Evolutionary conservation across 164 flowering plant genomes (phyloP).

Genomic region (Liquidambar formosana): DNA sequence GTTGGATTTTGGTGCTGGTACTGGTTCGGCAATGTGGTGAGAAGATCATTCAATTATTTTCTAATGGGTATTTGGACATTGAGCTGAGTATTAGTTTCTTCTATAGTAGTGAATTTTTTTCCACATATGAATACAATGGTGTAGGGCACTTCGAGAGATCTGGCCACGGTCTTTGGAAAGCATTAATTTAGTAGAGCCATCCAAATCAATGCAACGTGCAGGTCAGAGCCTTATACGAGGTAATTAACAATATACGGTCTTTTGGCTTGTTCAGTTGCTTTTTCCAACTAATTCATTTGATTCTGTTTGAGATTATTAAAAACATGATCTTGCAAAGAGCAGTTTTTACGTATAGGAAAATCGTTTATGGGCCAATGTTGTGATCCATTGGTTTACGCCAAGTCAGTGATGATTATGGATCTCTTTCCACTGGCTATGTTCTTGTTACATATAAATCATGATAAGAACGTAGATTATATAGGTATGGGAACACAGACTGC

Average conservation of each 20-base stretch:
- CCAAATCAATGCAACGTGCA: conserved; percentile 93
- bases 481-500: too few species aligned
- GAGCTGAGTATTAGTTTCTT: not conserved
- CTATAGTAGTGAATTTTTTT: not conserved
- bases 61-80: not conserved
- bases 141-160: conserved; percentile 85
- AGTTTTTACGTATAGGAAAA: not conserved
- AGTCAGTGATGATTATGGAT: too few species aligned
- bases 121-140: conserved; percentile 8
- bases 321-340: not conserved
- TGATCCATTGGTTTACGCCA: too few species aligned
- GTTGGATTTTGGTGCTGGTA: conserved; percentile 97
- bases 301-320: not conserved
- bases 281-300: not conserved
- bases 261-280: not conserved
- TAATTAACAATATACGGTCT: conserved; percentile 11
- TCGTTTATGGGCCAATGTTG: not conserved
- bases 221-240: conserved; percentile 76
- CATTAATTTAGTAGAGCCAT: conserved; percentile 88
- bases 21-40: conserved; percentile 95
- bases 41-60: conserved; percentile 11
- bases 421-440: too few species aligned
- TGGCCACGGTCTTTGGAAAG: conserved; percentile 80
- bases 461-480: too few species aligned
- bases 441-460: too few species aligned